These are phyloP conservation scores for Bryoerythrophyllum caledonicum DNA, from an alignment of 225 moss, liverwort and hornwort species.

Conservation along the genomic window DNA sequence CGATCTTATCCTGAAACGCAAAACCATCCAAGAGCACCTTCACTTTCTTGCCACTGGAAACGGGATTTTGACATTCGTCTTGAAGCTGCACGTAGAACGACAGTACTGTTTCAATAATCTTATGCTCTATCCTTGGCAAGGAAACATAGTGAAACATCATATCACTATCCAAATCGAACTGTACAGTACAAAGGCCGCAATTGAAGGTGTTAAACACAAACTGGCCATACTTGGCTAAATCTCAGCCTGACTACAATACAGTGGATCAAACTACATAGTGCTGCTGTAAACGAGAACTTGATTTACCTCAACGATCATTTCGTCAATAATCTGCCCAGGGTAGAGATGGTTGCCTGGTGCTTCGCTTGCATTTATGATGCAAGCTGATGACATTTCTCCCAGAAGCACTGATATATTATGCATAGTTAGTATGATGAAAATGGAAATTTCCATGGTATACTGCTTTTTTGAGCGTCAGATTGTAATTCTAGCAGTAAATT, in stretches of 20 bases:
- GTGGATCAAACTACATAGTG: neutral
- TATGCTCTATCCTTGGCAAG: neutral
- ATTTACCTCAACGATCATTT: slow-evolving; percentile 34
- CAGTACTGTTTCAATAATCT: neutral
- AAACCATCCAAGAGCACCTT: slow-evolving; percentile 38
- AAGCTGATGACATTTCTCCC: slow-evolving; percentile 24
- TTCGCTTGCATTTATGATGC: slow-evolving; percentile 23
- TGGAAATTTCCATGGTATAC: neutral
- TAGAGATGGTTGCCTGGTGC: slow-evolving; percentile 19
- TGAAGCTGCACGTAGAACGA: slow-evolving; percentile 17
- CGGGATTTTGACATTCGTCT: slow-evolving; percentile 32
- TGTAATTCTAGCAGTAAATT: neutral
- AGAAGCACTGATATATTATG: slow-evolving; percentile 28
- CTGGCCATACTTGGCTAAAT: neutral
- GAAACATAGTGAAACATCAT: neutral
- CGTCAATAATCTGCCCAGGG: slow-evolving; percentile 41
- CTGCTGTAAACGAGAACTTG: neutral
- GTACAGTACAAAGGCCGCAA: neutral
- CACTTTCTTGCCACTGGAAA: slow-evolving; percentile 27
- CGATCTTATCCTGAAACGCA: slow-evolving; percentile 37
- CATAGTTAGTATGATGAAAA: neutral
- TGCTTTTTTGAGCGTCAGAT: neutral
- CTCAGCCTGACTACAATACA: neutral
- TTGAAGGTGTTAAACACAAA: no score
- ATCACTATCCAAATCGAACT: neutral